These are phyloP conservation scores for Henningerozyma blattae DNA, from an alignment of 805 yeast species.

Conservation along the genomic window DNA sequence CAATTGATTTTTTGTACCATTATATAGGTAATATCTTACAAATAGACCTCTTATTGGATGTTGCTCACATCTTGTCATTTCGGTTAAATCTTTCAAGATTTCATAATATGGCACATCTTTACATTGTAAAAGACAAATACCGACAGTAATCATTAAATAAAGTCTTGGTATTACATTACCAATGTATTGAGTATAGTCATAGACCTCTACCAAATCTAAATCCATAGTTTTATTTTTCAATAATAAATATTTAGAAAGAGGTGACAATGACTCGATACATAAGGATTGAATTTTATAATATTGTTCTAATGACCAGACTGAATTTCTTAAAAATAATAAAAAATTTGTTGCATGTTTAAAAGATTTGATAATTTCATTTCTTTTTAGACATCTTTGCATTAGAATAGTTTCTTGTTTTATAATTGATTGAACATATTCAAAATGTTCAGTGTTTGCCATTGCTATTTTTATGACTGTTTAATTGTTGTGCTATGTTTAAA, in stretches of 20 bases:
- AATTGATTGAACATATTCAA: conserved; percentile 3
- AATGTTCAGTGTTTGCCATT: background rate
- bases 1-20: conserved; percentile 47
- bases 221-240: conserved; percentile 50
- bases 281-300: conserved; percentile 85
- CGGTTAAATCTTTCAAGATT: conserved; percentile 90
- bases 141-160: conserved; percentile 91
- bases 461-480: background rate
- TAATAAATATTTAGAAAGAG: conserved; percentile 50
- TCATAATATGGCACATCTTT: conserved; percentile 73
- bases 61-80: conserved; percentile 95
- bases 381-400: conserved; percentile 66
- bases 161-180: conserved; percentile 88
- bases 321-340: conserved; percentile 70
- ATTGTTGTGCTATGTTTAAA: too few species aligned
- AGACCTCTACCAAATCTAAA: conserved; percentile 71
- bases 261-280: conserved; percentile 64
- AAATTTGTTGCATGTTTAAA: conserved; percentile 76
- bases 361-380: conserved; percentile 72
- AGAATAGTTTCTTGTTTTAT: conserved; percentile 60
- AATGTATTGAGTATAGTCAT: conserved; percentile 90
- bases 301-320: conserved; percentile 68
- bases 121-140: conserved; percentile 73
- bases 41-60: conserved; percentile 90
- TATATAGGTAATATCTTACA: conserved; percentile 78